phyloP scores from a whole-genome alignment of 2,329 filamentous ascomycete species.

The Colletotrichum lentis region DNA sequence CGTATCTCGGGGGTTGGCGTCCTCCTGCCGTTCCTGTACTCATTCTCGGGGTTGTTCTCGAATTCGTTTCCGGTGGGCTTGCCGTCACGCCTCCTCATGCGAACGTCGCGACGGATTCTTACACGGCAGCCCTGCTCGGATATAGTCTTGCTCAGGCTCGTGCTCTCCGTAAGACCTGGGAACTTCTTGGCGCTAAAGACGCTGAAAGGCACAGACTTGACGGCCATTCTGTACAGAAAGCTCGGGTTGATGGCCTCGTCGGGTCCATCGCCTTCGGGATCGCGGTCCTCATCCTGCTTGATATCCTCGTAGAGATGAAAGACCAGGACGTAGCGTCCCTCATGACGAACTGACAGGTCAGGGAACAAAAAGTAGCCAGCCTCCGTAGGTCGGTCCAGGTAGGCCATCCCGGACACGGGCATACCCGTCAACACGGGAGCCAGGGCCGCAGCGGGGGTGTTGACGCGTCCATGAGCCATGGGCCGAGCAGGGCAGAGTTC shows the following conservation, averaged over 20 bases:
- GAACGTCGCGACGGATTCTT: constrained; percentile 90
- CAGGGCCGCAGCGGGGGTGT: constrained; percentile 70
- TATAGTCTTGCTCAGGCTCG: constrained; percentile 84
- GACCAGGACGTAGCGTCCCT: constrained; percentile 88
- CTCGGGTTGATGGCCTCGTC: constrained; percentile 56
- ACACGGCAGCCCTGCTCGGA: constrained; percentile 97
- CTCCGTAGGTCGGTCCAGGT: constrained; percentile 83
- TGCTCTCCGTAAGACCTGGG: constrained; percentile 90
- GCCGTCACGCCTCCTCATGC: constrained; percentile 84
- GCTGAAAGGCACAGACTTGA: constrained; percentile 85
- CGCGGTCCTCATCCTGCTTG: constrained; percentile 83
- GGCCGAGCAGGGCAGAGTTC: constrained; percentile 87
- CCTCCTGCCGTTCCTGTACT: constrained; percentile 55
- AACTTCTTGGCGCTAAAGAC: constrained; percentile 99
- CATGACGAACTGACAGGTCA: constrained; percentile 93
- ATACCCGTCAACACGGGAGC: constrained; percentile 91
- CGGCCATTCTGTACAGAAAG: constrained; percentile 87
- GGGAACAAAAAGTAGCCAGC: constrained; percentile 97
- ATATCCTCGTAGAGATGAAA: constrained; percentile 95
- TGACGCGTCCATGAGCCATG: constrained; percentile 81
- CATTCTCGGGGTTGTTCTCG: constrained; percentile 69
- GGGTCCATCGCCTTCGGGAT: constrained; percentile 57
- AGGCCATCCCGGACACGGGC: constrained; percentile 93
- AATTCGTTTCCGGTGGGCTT: constrained; percentile 65
- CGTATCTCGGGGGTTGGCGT: constrained; percentile 40